Conservation (phyloP, 352 stramenopile genomes). For the Phytophthora vignae region DNA sequence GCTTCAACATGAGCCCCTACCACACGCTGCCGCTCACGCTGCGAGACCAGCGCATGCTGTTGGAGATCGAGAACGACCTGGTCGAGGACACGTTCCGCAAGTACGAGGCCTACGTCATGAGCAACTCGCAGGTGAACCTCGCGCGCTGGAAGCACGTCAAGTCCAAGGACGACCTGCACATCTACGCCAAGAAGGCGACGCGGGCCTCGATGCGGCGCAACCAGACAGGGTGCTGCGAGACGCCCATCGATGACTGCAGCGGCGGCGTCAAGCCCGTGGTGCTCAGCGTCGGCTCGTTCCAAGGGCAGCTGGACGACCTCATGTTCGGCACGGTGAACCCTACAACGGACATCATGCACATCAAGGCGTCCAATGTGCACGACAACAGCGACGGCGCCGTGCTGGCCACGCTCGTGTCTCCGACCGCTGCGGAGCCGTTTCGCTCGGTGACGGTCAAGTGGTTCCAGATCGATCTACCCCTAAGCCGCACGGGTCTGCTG, state of each 20-base stretch:
- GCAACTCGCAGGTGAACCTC: conserved; percentile 27
- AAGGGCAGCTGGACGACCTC: conserved; percentile 61
- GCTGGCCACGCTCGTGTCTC: conserved; percentile 44
- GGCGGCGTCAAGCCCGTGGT: conserved; percentile 37
- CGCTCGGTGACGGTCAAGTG: conserved; percentile 57
- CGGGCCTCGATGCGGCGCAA: too few relatives aligned
- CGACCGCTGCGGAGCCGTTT: conserved; percentile 45
- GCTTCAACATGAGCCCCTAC: conserved; percentile 42
- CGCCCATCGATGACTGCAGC: conserved; percentile 12
- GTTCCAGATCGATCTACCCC: conserved; percentile 44
- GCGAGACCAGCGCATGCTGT: conserved; percentile 10
- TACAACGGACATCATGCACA: conserved; percentile 52
- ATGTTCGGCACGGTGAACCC: conserved; percentile 63
- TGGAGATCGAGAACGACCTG: conserved; percentile 30
- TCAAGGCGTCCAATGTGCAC: conserved; percentile 59
- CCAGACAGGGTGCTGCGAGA: neutral
- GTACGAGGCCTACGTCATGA: conserved; percentile 37
- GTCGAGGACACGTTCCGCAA: conserved; percentile 36
- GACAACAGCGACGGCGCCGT: conserved; percentile 53
- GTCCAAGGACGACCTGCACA: conserved; percentile 35
- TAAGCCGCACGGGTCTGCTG: conserved; percentile 44
- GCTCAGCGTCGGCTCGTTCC: conserved; percentile 51
- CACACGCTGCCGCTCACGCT: conserved; percentile 27
- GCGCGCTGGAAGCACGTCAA: conserved; percentile 38
- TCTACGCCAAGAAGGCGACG: conserved; percentile 27